Evolutionary conservation across 805 yeast genomes (phyloP).

Genomic region (Lipomyces lipofer): DNA sequence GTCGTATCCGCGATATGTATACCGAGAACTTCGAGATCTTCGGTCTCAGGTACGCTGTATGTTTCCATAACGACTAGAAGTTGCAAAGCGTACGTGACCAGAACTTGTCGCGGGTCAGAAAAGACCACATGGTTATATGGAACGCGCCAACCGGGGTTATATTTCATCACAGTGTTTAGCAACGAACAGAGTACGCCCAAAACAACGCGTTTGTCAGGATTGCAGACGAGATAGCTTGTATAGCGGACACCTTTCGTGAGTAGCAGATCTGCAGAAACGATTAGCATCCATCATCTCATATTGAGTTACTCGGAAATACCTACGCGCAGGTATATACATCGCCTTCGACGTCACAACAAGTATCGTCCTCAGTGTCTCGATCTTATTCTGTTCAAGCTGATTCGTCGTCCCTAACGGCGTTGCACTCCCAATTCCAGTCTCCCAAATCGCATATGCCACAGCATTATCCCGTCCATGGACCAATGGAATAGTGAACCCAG

Average conservation of each 20-base stretch:
- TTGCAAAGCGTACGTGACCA: constrained; percentile 58
- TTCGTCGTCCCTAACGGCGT: constrained; percentile 40
- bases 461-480: constrained; percentile 32
- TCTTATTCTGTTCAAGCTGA: constrained; percentile 60
- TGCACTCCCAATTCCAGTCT: constrained; percentile 67
- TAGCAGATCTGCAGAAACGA: constrained; percentile 43
- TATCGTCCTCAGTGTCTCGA: constrained; percentile 65
- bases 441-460: constrained; percentile 61
- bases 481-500: constrained; percentile 54
- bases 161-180: constrained; percentile 54
- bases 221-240: constrained; percentile 54
- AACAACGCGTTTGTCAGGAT: constrained; percentile 51
- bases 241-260: constrained; percentile 60
- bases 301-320: background rate
- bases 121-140: constrained; percentile 38
- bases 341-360: constrained; percentile 61
- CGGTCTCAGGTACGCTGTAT: constrained; percentile 57
- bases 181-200: constrained; percentile 64
- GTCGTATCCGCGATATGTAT: constrained; percentile 11
- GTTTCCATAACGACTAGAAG: constrained; percentile 60
- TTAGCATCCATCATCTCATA: background rate
- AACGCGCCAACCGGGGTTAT: constrained; percentile 40
- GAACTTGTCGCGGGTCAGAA: constrained; percentile 34
- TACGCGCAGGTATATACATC: constrained; percentile 46
- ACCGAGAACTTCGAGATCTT: constrained; percentile 12